A percentile compares a stretch with the other conserved stretches of the same genome.
phyloP scores from a whole-genome alignment of 805 yeast genomes.

The Henningerozyma blattae region DNA sequence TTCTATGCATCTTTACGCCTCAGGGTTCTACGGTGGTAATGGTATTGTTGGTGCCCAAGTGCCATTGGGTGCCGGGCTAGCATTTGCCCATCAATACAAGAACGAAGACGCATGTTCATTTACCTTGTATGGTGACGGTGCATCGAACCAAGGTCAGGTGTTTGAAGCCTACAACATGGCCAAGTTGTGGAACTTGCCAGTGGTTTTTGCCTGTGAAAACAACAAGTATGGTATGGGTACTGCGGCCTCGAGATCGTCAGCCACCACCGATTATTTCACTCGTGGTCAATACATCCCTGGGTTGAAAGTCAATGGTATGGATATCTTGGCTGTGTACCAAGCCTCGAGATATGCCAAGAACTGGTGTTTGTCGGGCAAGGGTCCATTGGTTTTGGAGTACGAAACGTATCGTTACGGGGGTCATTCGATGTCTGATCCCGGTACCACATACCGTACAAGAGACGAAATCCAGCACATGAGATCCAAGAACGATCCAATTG shows the following conservation, averaged over 20 bases:
- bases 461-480: constrained; percentile 99
- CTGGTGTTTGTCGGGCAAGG: constrained; percentile 87
- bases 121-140: constrained; percentile 96
- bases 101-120: constrained; percentile 73
- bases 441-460: constrained; percentile 99
- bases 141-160: constrained; percentile 98
- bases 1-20: constrained; percentile 97
- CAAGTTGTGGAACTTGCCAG: constrained; percentile 94
- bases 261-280: constrained; percentile 92
- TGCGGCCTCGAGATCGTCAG: constrained; percentile 92
- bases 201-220: constrained; percentile 93
- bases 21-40: constrained; percentile 96
- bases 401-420: constrained; percentile 99
- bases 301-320: constrained; percentile 98
- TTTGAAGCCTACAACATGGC: constrained; percentile 99
- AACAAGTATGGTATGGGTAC: constrained; percentile 99
- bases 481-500: constrained; percentile 95
- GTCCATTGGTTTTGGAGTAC: constrained; percentile 91
- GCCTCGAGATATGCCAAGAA: constrained; percentile 96
- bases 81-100: constrained; percentile 95
- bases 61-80: constrained; percentile 94
- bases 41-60: constrained; percentile 99
- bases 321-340: constrained; percentile 85
- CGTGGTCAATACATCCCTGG: constrained; percentile 99
- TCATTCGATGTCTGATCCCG: constrained; percentile 99